Evolutionary conservation across 345 rosid species (phyloP).

Genomic region (Moricandia arvensis): DNA sequence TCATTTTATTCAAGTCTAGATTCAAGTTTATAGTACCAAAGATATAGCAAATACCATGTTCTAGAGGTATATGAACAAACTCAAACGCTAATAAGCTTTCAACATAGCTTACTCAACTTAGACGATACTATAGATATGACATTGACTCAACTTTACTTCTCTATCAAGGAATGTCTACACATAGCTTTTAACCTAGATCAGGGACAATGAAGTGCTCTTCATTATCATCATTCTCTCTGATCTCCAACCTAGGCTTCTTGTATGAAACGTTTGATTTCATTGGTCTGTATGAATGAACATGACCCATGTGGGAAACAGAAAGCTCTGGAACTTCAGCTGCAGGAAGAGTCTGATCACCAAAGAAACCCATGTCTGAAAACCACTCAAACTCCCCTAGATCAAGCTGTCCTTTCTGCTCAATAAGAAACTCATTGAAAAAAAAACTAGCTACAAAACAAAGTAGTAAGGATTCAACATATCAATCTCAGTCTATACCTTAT

Average conservation of each 20-base stretch:
- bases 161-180: slow-evolving; percentile 8
- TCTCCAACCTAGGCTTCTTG: slow-evolving; percentile 79
- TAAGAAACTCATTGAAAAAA: background rate
- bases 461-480: background rate
- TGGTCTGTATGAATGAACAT: slow-evolving; percentile 44
- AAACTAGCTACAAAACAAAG: background rate
- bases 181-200: slow-evolving; percentile 60
- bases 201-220: slow-evolving; percentile 81
- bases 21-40: slow-evolving; percentile 7
- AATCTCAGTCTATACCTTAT: slow-evolving; percentile 52
- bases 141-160: background rate
- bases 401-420: slow-evolving; percentile 67
- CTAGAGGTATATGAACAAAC: slow-evolving; percentile 24
- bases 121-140: slow-evolving; percentile 14
- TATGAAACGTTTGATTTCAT: slow-evolving; percentile 49
- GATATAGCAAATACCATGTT: slow-evolving; percentile 7
- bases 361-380: slow-evolving; percentile 73
- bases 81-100: slow-evolving; percentile 25
- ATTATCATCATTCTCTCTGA: slow-evolving; percentile 50
- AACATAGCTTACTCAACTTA: slow-evolving; percentile 18
- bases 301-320: slow-evolving; percentile 42
- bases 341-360: slow-evolving; percentile 61
- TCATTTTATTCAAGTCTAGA: background rate
- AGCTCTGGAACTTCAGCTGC: slow-evolving; percentile 94
- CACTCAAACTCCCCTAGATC: slow-evolving; percentile 85